These are phyloP conservation scores for Arthrocladium fulminans DNA, from an alignment of 2,329 filamentous ascomycete species.

Conservation along the genomic window DNA sequence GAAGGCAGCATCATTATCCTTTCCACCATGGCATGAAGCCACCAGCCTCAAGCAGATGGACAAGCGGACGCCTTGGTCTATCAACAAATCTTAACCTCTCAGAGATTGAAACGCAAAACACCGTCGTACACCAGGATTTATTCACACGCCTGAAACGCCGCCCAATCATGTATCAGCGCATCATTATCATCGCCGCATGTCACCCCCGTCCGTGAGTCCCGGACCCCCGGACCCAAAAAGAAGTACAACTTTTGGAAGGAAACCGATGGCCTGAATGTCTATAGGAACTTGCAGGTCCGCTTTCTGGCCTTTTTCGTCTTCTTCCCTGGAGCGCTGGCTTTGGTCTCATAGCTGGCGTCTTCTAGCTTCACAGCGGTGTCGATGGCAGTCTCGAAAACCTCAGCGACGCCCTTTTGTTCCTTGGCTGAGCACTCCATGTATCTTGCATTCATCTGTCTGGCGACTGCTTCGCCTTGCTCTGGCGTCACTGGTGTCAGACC, in stretches of 20 bases:
- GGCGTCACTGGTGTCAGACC: slow-evolving; percentile 89
- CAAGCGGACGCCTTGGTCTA: slow-evolving; percentile 3
- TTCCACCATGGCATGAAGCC: not conserved
- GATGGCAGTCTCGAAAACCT: slow-evolving; percentile 90
- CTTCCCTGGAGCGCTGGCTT: slow-evolving; percentile 25
- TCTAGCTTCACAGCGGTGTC: slow-evolving; percentile 80
- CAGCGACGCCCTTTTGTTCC: slow-evolving; percentile 90
- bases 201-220: too few relatives aligned
- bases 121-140: slow-evolving; percentile 1
- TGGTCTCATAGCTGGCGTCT: slow-evolving; percentile 43
- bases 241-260: slow-evolving; percentile 7
- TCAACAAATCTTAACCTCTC: slow-evolving; percentile 1
- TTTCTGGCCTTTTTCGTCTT: slow-evolving; percentile 64
- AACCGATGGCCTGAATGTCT: not conserved
- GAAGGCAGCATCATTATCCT: not conserved
- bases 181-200: too few relatives aligned
- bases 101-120: not conserved
- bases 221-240: not conserved
- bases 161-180: slow-evolving; percentile 13
- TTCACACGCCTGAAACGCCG: slow-evolving; percentile 6
- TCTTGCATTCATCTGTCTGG: slow-evolving; percentile 83
- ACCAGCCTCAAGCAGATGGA: not conserved
- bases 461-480: slow-evolving; percentile 79
- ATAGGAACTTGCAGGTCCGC: slow-evolving; percentile 56
- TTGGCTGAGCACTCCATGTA: slow-evolving; percentile 99